Evolutionary conservation across 129 eudicot genomes (phyloP).

Genomic region (Flaveria linearis): DNA sequence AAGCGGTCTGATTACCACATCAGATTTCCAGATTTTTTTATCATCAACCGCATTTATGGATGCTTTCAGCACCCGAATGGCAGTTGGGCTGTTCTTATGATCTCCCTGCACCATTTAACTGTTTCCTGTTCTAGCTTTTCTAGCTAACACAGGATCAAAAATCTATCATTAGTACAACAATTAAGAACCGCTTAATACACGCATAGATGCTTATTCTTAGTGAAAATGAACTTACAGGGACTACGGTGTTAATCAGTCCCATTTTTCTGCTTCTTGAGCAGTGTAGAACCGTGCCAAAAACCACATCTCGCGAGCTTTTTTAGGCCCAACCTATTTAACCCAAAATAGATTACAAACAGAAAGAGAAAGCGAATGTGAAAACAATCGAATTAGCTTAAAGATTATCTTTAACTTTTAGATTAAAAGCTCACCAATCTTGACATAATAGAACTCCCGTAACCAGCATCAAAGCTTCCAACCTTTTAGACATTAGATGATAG

Average conservation of each 20-base stretch:
- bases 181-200: too few species aligned
- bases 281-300: slow-evolving; percentile 82
- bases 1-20: too few species aligned
- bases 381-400: neutral
- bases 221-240: slow-evolving; percentile 64
- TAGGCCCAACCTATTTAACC: slow-evolving; percentile 79
- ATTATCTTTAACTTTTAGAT: neutral
- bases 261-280: slow-evolving; percentile 91
- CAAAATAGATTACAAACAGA: slow-evolving; percentile 15
- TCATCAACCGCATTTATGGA: slow-evolving; percentile 93
- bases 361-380: neutral
- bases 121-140: slow-evolving; percentile 88
- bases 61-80: slow-evolving; percentile 81
- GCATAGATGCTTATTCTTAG: neutral
- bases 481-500: slow-evolving; percentile 30
- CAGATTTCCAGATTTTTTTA: slow-evolving; percentile 23
- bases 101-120: slow-evolving; percentile 93
- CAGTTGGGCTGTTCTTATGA: slow-evolving; percentile 90
- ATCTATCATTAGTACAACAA: neutral
- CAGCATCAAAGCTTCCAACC: slow-evolving; percentile 99
- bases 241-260: slow-evolving; percentile 94
- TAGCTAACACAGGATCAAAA: slow-evolving; percentile 40
- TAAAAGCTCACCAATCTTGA: slow-evolving; percentile 72
- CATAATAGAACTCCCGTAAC: slow-evolving; percentile 97
- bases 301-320: slow-evolving; percentile 99